Base-by-base conservation (phyloP, 495 filamentous ascomycete genomes). In the Ramalina intermedia region DNA sequence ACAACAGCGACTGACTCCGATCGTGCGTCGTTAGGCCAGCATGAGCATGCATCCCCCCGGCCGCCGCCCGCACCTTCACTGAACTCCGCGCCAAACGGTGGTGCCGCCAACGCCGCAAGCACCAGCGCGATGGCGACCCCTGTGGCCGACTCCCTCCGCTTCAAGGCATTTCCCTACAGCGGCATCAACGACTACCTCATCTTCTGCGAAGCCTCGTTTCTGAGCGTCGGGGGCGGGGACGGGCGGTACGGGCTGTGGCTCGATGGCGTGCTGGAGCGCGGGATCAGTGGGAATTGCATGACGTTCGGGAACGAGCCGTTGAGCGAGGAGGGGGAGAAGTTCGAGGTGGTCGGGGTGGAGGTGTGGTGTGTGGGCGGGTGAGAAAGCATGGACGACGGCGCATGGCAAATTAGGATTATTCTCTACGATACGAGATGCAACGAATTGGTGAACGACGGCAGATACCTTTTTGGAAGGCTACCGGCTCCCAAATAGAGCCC, bases 171-270 rank as follows among this genome's bases (percentile, higher is more conserved):
- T 62, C 89, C 88, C 1, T 96, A 96, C 58, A 89, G 82, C 52
- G 91, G 91, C 6, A 76, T 90, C 14, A 98, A 98, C 64, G 91
- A 96, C 63, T 95, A 95, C 61, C 81, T 91, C 70, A 93, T 96
- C 55, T 82, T 90, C 55, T 96, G 90, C 67, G 86, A 95, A 61
- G 70, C 74, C 21, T 76, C 78, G n/a, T 96, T 81, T 60, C 63
- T 98, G 38, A 87, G 81, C 59, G 66, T 95, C 1, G 88, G 88
- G 29, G 89, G 87, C 42, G 93, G 82, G 7, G 90, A 95, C 60
- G 90, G 93, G 11, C 82, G 79, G 52, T 96, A 86, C 61, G 91
- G 91, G 7, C 68, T 98, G 2, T 96, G 93, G 91, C 71, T 98
- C 6, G 85, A 96, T 62, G 81, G 85, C 41, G 74, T 76, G n/a